Evolutionary conservation across 305 asterid species (phyloP).

Genomic region (Euphrasia arctica): DNA sequence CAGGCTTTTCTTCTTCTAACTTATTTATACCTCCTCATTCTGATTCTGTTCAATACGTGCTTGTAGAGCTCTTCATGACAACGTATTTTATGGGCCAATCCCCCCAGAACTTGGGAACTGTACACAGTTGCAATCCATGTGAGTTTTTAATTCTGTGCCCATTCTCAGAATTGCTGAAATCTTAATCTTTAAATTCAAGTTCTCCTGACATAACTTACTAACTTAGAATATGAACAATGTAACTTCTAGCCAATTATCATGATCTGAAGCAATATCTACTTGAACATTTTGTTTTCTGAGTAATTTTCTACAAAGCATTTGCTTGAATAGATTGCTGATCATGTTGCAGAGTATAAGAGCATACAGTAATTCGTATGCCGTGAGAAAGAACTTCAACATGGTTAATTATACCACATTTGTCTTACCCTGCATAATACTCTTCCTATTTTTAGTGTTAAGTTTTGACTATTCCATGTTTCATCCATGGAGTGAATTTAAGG

Average conservation of each 20-base stretch:
- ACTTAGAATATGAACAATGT: not conserved
- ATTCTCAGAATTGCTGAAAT: conserved; percentile 17
- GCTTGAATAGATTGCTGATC: too few species aligned
- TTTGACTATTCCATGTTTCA: conserved; percentile 1
- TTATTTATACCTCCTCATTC: conserved; percentile 19
- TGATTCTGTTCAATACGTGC: conserved; percentile 29
- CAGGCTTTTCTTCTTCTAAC: conserved; percentile 22
- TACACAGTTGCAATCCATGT: conserved; percentile 63
- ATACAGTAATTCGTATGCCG: too few species aligned
- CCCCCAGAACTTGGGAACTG: conserved; percentile 87
- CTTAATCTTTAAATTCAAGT: conserved; percentile 11
- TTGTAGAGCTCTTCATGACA: conserved; percentile 73
- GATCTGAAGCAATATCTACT: too few species aligned
- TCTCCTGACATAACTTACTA: conserved; percentile 5
- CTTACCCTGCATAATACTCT: conserved; percentile 13
- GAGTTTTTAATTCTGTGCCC: conserved; percentile 17
- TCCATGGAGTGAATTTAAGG: conserved; percentile 16
- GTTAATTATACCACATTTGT: not conserved
- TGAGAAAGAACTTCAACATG: not conserved
- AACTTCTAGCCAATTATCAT: too few species aligned
- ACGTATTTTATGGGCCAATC: conserved; percentile 75
- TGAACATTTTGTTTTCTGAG: too few species aligned
- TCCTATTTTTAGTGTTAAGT: conserved; percentile 10
- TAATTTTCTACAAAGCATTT: too few species aligned
- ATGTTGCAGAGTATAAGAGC: too few species aligned